Evolutionary conservation across 305 asterid genomes (phyloP).

Genomic region (Fraxinus sp.): DNA sequence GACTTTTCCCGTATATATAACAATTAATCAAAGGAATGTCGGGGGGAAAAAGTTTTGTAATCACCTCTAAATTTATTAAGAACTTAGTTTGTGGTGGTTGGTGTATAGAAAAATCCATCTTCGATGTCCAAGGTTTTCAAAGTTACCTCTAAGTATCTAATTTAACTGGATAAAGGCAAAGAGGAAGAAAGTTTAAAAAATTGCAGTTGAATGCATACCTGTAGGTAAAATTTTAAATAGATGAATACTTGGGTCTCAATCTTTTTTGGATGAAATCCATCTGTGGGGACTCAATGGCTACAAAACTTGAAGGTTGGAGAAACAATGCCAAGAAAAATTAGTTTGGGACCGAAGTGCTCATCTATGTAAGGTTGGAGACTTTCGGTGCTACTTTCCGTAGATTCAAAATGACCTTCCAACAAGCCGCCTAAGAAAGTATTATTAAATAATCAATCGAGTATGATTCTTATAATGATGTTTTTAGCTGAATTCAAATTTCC

Average conservation of each 20-base stretch:
- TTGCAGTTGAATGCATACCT: not conserved
- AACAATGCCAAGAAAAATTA: not conserved
- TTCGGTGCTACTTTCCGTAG: not conserved
- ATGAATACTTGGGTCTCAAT: not conserved
- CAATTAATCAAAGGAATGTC: not conserved
- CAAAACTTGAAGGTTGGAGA: not conserved
- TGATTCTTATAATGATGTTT: not conserved
- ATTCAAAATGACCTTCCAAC: not conserved
- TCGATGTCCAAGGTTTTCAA: not conserved
- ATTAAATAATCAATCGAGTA: not conserved
- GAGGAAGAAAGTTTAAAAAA: not conserved
- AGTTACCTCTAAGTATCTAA: not conserved
- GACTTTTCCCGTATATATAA: not conserved
- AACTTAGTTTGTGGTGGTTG: not conserved
- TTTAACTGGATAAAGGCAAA: not conserved
- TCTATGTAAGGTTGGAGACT: not conserved
- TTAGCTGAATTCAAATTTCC: not conserved
- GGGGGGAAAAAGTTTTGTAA: not conserved
- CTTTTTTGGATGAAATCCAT: not conserved
- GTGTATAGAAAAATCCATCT: not conserved
- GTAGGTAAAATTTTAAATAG: not conserved
- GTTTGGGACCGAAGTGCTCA: not conserved
- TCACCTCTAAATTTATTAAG: not conserved
- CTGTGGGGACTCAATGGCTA: not conserved
- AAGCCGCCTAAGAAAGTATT: not conserved